These are phyloP conservation scores for Phytophthora uliginosa DNA, from an alignment of 352 stramenopile genomes.

Conservation along the genomic window DNA sequence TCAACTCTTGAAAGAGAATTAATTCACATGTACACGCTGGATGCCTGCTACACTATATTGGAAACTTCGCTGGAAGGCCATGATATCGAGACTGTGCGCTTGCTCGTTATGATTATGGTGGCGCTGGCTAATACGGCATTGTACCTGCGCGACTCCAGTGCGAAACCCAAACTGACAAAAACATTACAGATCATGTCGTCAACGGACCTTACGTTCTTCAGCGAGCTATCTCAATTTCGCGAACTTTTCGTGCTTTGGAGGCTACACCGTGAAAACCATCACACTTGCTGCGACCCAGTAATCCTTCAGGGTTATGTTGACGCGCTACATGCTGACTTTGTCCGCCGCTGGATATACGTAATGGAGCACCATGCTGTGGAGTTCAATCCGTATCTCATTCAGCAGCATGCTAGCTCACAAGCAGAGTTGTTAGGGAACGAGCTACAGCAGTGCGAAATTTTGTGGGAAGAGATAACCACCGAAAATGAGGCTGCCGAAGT, in stretches of 20 bases:
- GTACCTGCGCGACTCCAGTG: constrained; percentile 37
- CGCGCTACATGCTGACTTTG: constrained; percentile 50
- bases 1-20: constrained; percentile 40
- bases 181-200: constrained; percentile 84
- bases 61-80: constrained; percentile 31
- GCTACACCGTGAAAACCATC: constrained; percentile 62
- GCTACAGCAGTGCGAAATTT: constrained; percentile 51
- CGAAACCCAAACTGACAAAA: constrained; percentile 57
- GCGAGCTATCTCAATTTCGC: constrained; percentile 58
- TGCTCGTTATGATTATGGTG: constrained; percentile 67
- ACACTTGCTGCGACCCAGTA: constrained; percentile 48
- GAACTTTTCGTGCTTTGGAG: constrained; percentile 75
- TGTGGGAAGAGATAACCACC: constrained; percentile 70
- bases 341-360: constrained; percentile 54
- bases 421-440: constrained; percentile 65
- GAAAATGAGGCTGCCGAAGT: constrained; percentile 45
- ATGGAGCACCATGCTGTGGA: constrained; percentile 54
- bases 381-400: constrained; percentile 81
- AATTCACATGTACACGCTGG: constrained; percentile 59
- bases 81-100: constrained; percentile 36
- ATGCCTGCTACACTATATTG: constrained; percentile 62
- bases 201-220: constrained; percentile 77
- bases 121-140: constrained; percentile 54
- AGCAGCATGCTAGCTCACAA: constrained; percentile 60
- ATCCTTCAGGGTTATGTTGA: constrained; percentile 34